phyloP scores from a whole-genome alignment of 257 asterid genomes.

The Plantago ovata region DNA sequence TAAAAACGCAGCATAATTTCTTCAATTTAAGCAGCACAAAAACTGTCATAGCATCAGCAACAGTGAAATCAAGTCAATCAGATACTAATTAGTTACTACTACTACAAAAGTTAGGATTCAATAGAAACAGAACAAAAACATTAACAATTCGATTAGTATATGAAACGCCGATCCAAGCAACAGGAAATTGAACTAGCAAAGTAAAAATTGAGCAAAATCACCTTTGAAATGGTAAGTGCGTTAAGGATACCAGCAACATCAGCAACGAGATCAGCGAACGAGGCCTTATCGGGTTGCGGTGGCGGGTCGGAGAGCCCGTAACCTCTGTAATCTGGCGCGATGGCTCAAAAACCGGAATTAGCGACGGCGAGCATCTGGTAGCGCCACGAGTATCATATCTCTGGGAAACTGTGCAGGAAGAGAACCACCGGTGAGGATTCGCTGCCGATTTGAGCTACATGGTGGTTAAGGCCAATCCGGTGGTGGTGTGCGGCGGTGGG shows the following conservation, averaged over 20 bases:
- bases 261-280: conserved; percentile 33
- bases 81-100: too few species aligned
- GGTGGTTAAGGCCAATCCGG: conserved; percentile 40
- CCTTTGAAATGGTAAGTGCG: conserved; percentile 39
- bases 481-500: too few species aligned
- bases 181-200: too few species aligned
- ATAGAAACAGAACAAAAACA: too few species aligned
- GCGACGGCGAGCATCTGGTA: conserved; percentile 39
- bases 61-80: too few species aligned
- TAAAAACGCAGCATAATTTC: too few species aligned
- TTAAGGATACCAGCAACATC: conserved; percentile 48
- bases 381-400: conserved; percentile 48
- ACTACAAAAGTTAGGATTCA: too few species aligned
- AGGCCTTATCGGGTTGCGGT: conserved; percentile 38
- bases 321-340: conserved; percentile 47
- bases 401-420: conserved; percentile 43
- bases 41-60: too few species aligned
- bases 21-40: too few species aligned
- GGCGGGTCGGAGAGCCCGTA: conserved; percentile 60
- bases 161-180: too few species aligned
- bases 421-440: conserved; percentile 23
- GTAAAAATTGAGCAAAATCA: conserved; percentile 9
- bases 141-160: too few species aligned
- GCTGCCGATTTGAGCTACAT: conserved; percentile 33
- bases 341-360: conserved; percentile 35